Evolutionary conservation across 164 flowering plant species (phyloP).

Genomic region (Magnolia officinalis): DNA sequence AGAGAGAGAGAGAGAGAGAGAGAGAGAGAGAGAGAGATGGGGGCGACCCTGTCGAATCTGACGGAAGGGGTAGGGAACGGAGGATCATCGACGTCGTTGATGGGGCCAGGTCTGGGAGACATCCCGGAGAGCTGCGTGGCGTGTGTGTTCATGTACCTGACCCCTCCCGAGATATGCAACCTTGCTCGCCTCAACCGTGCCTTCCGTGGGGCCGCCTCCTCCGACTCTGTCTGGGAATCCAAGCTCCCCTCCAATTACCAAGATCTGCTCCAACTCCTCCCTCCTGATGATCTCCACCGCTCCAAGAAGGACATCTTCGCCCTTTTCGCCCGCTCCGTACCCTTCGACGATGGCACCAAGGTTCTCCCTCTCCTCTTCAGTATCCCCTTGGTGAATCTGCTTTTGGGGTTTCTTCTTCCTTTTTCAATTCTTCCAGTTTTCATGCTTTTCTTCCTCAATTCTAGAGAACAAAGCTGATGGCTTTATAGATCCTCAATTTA

Average conservation of each 20-base stretch:
- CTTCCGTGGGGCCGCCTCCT: slow-evolving; percentile 93
- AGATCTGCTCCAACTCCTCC: slow-evolving; percentile 51
- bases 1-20: background rate
- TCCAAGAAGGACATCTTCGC: slow-evolving; percentile 86
- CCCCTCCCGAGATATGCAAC: slow-evolving; percentile 99
- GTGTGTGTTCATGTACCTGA: slow-evolving; percentile 70
- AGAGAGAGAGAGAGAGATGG: slow-evolving; percentile 9
- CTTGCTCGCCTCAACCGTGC: slow-evolving; percentile 88
- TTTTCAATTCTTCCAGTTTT: background rate
- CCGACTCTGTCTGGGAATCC: slow-evolving; percentile 89
- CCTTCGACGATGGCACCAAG: slow-evolving; percentile 77
- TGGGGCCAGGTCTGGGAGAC: slow-evolving; percentile 84
- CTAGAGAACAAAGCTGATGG: too few relatives aligned
- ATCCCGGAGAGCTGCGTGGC: slow-evolving; percentile 98
- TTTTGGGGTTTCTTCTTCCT: background rate
- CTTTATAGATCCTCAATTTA: too few relatives aligned
- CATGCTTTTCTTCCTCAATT: background rate
- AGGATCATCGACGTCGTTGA: background rate
- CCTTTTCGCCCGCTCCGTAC: slow-evolving; percentile 68
- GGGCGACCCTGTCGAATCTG: slow-evolving; percentile 61
- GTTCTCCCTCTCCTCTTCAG: slow-evolving; percentile 21
- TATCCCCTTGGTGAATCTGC: background rate
- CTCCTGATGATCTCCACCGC: slow-evolving; percentile 38
- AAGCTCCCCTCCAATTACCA: slow-evolving; percentile 81
- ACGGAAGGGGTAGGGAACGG: slow-evolving; percentile 53